Evolutionary conservation across 2,329 filamentous ascomycete species (phyloP).

Genomic region (Aspergillus sp.): DNA sequence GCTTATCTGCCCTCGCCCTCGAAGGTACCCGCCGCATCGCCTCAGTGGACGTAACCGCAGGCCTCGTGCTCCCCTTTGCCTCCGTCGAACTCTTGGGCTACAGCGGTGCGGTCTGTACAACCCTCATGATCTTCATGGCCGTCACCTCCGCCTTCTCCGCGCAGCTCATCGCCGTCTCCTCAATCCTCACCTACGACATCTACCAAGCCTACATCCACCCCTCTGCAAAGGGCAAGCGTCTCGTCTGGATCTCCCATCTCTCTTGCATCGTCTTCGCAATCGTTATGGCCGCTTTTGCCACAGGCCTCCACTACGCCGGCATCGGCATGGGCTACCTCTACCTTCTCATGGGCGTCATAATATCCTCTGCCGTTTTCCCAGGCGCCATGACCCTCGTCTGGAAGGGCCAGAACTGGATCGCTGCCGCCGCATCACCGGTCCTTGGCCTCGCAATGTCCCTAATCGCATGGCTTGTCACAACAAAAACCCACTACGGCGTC

Average conservation of each 20-base stretch:
- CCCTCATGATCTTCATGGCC: slow-evolving; percentile 85
- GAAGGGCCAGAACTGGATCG: slow-evolving; percentile 74
- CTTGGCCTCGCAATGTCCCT: slow-evolving; percentile 68
- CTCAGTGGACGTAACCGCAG: slow-evolving; percentile 73
- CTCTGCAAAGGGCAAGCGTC: slow-evolving; percentile 67
- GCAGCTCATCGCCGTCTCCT: slow-evolving; percentile 82
- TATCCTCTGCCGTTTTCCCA: slow-evolving; percentile 80
- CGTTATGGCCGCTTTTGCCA: slow-evolving; percentile 75
- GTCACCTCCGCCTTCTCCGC: slow-evolving; percentile 82
- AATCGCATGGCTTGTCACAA: slow-evolving; percentile 75
- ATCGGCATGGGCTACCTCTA: slow-evolving; percentile 89
- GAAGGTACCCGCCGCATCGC: slow-evolving; percentile 74
- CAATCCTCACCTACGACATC: slow-evolving; percentile 84
- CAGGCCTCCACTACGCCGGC: slow-evolving; percentile 70
- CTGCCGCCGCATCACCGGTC: slow-evolving; percentile 68
- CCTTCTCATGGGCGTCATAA: slow-evolving; percentile 87
- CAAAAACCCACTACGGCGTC: slow-evolving; percentile 66
- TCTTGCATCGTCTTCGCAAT: slow-evolving; percentile 73
- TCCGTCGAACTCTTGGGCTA: slow-evolving; percentile 80
- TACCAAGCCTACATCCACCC: slow-evolving; percentile 88
- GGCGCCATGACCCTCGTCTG: slow-evolving; percentile 78
- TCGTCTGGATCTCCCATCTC: slow-evolving; percentile 78
- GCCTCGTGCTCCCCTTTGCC: slow-evolving; percentile 80
- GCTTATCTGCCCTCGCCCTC: slow-evolving; percentile 75
- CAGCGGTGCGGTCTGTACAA: slow-evolving; percentile 74